Conservation (phyloP, 441 rosid genomes). For the Erodium chrysanthum region DNA sequence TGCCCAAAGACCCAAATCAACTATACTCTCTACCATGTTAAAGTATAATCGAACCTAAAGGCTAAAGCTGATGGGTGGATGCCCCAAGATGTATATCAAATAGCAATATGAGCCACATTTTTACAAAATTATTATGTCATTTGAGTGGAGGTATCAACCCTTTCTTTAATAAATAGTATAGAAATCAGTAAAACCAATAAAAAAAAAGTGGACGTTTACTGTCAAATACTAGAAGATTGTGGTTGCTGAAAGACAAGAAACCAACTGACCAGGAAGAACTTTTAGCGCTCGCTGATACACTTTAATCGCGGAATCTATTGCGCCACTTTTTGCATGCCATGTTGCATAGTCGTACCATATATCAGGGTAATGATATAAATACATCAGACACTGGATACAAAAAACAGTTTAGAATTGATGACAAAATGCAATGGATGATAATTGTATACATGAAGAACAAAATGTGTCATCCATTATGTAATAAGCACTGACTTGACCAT, state of each 20-base stretch:
- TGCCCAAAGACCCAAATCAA: too few species aligned
- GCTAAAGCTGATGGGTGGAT: too few species aligned
- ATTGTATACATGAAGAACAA: not conserved
- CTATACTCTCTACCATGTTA: too few species aligned
- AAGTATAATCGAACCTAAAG: too few species aligned
- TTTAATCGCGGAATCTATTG: constrained; percentile 77
- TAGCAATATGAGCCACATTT: too few species aligned
- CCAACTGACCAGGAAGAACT: constrained; percentile 72
- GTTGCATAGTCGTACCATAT: constrained; percentile 92
- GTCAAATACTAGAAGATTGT: constrained; percentile 7
- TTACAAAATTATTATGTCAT: not conserved
- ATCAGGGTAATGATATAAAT: constrained; percentile 87
- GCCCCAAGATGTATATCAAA: too few species aligned
- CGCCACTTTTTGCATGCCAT: constrained; percentile 85
- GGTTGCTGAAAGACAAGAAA: constrained; percentile 15
- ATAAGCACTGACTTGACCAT: not conserved
- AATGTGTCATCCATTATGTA: not conserved
- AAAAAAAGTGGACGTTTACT: not conserved
- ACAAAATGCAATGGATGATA: not conserved
- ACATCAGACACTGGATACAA: constrained; percentile 71
- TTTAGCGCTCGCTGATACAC: constrained; percentile 88
- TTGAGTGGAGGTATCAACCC: not conserved
- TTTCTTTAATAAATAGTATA: not conserved
- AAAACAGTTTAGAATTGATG: constrained; percentile 19
- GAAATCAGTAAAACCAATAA: not conserved